Base-by-base conservation (phyloP, 2,329 filamentous ascomycete genomes). In the Ascochyta viciae-villosae region DNA sequence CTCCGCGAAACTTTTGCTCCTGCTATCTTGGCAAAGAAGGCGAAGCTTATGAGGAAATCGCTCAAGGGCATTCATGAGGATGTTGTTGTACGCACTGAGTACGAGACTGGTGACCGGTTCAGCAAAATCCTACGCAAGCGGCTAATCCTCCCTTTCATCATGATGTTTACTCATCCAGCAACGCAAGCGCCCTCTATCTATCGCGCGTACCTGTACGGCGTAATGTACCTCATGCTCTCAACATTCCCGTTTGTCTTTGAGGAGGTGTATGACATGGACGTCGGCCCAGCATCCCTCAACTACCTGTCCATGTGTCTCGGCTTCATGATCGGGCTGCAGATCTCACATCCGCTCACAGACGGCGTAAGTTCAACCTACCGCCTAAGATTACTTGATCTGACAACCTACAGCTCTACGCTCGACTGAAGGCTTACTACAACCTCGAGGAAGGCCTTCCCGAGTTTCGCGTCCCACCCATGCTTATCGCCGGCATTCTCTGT, bases 221-320 rank as follows among this genome's bases (percentile, higher is more conserved):
- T 87, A 3, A 81, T 88, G 64, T 89, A 88, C 52, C 81, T 89
- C 10, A 77, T 86, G n/a, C 80, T 89, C 1, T 83, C 84, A 0
- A 87, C 82, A 2, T 88, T 87, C 57, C 82, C 87, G 0, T 66
- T 73, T 0, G 76, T 90, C 0, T 89, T 85, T 82, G 79, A 75
- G 6, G 62, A 71, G 0, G 73, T 78, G 12, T 90, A 90, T 62
- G 68, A 79, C 50, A 80, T 87, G 63, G 79, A 80, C 0, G 76
- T 82, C 19, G 82, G 82, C 35, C 83, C 83, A 24, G 85, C 82
- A 26, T 86, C 85, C 1, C 72, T 89, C 3, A 87, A 89, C 68
- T 89, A 88, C 67, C 79, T 88, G 29, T 84, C 87, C 1, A 78
- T 85, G 1, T 84, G 85, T 0, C 35, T 87, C 0, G 88, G 87